Percentiles rank a stretch among this genome's conserved stretches.
Conservation (phyloP, 2,329 filamentous ascomycete genomes). For the Dendryphion nanum region DNA sequence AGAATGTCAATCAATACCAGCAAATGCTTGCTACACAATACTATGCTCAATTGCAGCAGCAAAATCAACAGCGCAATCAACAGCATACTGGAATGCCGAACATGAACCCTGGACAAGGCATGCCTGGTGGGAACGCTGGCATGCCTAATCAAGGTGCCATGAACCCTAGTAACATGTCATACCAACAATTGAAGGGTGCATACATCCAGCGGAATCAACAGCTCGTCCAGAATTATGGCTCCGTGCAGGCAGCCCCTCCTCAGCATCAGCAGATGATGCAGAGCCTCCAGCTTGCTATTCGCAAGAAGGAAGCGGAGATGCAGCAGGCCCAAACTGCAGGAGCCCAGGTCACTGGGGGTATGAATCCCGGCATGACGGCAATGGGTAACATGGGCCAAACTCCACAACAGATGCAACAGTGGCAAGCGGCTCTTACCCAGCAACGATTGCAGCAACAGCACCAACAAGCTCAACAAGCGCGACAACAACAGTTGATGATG, state of each 20-base stretch:
- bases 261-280: slow-evolving; percentile 25
- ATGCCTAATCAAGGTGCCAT: slow-evolving; percentile 22
- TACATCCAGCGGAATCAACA: slow-evolving; percentile 24
- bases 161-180: slow-evolving; percentile 25
- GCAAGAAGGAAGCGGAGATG: slow-evolving; percentile 11
- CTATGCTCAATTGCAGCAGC: slow-evolving; percentile 1
- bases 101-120: slow-evolving; percentile 21
- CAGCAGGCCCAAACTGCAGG: slow-evolving; percentile 12
- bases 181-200: slow-evolving; percentile 24
- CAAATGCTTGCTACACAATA: slow-evolving; percentile 10
- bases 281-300: slow-evolving; percentile 28
- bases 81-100: slow-evolving; percentile 6
- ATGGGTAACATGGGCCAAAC: slow-evolving; percentile 20
- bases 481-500: slow-evolving; percentile 35
- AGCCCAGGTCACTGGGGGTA: slow-evolving; percentile 19
- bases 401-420: slow-evolving; percentile 33
- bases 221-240: slow-evolving; percentile 20
- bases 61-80: not conserved
- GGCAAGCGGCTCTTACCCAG: slow-evolving; percentile 33
- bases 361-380: slow-evolving; percentile 27
- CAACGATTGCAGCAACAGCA: slow-evolving; percentile 29
- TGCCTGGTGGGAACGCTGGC: slow-evolving; percentile 8
- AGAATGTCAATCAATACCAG: slow-evolving; percentile 25
- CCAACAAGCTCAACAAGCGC: slow-evolving; percentile 28
- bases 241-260: slow-evolving; percentile 20